Conservation (phyloP, 2,329 filamentous ascomycete species). For the Xylariomycetidae sp. region DNA sequence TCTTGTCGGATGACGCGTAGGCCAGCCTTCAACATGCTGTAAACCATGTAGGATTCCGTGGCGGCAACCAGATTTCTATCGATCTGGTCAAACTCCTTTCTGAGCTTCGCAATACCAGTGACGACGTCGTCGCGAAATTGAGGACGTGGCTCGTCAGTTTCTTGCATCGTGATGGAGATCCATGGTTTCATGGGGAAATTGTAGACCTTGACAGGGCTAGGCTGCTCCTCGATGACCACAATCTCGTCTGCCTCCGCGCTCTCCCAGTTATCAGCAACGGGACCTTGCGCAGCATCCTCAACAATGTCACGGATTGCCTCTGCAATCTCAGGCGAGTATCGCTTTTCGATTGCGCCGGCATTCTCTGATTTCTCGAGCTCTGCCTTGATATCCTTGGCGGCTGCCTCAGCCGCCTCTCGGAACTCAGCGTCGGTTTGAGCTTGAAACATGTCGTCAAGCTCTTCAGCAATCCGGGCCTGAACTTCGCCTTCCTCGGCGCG, state of each 20-base stretch:
- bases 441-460: constrained; percentile 43
- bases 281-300: constrained; percentile 52
- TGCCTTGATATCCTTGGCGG: constrained; percentile 44
- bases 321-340: constrained; percentile 44
- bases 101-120: constrained; percentile 87
- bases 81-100: constrained; percentile 97
- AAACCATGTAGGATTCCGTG: constrained; percentile 86
- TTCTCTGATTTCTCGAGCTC: constrained; percentile 51
- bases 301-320: constrained; percentile 43
- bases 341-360: constrained; percentile 46
- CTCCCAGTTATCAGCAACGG: constrained; percentile 84
- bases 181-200: constrained; percentile 97
- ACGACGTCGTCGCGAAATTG: constrained; percentile 72
- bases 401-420: constrained; percentile 40
- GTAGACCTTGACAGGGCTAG: constrained; percentile 69
- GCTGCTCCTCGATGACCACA: constrained; percentile 59
- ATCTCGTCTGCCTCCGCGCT: constrained; percentile 70
- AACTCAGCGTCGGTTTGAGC: constrained; percentile 50
- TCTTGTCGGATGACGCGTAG: constrained; percentile 92
- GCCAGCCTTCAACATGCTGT: constrained; percentile 87
- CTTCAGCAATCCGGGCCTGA: constrained; percentile 41
- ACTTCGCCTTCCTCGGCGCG: constrained; percentile 45
- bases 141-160: constrained; percentile 49
- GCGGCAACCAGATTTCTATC: constrained; percentile 90
- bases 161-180: constrained; percentile 75